Evolutionary conservation across 495 filamentous ascomycete genomes (phyloP), one percentile per base, ranked within the genome.

Genomic region (Parathielavia appendiculata): DNA sequence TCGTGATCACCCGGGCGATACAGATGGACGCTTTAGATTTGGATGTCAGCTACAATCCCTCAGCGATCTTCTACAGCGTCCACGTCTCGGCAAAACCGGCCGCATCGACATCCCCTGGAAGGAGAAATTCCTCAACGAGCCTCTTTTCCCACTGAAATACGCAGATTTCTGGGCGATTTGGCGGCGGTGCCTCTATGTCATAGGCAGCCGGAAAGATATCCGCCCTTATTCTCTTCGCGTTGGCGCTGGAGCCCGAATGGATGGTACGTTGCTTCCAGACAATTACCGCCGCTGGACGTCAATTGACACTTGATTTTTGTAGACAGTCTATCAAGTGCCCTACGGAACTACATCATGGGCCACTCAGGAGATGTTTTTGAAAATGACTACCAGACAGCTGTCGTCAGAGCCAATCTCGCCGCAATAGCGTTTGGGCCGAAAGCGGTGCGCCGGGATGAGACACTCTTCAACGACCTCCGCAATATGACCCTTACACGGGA

Each of bases 211-310:
- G n/a, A 54, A 41, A 23, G 13, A 20, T 39, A 48, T 56, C 51
- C 51, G 58, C 51, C 52, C 35, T 54, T 60, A 60, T 56, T 22
- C 58, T 43, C 46, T 60, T 52, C 35, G 43, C 22, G 58, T 60
- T 35, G 49, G 58, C 20, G 51, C 58, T 60, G n/a, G 58, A 49
- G 58, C 58, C 58, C 20, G 36, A 16, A 51, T 60, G n/a, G 58
- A 60, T 60, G 23, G 58, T 58, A 58, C 19, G 26, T 58, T 58
- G 11, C 55, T 57, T 19, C 16, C n/a, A 11, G 56, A 52, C 30
- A 58, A 32, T 30, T 17, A 52, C 48, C 20, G 30, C 26, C 48
- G 39, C 56, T 51, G 34, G 39, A 58, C 38, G 39, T 53, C 36
- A 45, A 47, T 51, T 58, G 12, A 58, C 36, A 40, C 56, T 39